Conservation (phyloP, 257 asterid genomes). For the Penstemon newberryi region DNA sequence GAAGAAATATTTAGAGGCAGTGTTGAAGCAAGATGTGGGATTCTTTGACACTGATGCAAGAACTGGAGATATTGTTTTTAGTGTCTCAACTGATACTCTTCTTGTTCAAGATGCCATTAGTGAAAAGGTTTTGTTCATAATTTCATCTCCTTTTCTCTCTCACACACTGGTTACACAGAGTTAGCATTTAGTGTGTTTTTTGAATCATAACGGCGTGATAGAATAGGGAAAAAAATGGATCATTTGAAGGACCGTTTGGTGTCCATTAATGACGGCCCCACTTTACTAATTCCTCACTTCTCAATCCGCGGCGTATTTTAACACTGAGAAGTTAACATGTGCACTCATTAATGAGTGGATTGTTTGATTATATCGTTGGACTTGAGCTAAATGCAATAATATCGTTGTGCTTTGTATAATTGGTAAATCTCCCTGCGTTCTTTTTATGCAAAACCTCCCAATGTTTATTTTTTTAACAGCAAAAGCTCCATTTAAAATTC, state of each 20-base stretch:
- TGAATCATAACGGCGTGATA: conserved; percentile 42
- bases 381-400: too few relatives aligned
- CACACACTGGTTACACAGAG: conserved; percentile 16
- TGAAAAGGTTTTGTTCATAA: conserved; percentile 63
- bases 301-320: conserved; percentile 32
- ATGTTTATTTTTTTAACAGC: too few relatives aligned
- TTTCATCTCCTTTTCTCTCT: background rate
- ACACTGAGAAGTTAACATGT: conserved; percentile 8
- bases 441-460: too few relatives aligned
- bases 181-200: conserved; percentile 30
- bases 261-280: conserved; percentile 44
- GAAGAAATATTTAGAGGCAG: conserved; percentile 91
- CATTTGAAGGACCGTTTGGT: conserved; percentile 29
- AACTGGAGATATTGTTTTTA: conserved; percentile 96
- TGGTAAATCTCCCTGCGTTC: too few relatives aligned
- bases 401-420: too few relatives aligned
- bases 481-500: too few relatives aligned
- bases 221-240: conserved; percentile 30
- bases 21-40: conserved; percentile 97
- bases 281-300: conserved; percentile 12
- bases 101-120: conserved; percentile 99
- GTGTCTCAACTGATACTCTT: conserved; percentile 94
- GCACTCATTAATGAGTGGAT: background rate
- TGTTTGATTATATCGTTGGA: background rate
- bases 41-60: conserved; percentile 97